Base-by-base conservation (phyloP, 345 rosid species). In the Aethionema arabicum region DNA sequence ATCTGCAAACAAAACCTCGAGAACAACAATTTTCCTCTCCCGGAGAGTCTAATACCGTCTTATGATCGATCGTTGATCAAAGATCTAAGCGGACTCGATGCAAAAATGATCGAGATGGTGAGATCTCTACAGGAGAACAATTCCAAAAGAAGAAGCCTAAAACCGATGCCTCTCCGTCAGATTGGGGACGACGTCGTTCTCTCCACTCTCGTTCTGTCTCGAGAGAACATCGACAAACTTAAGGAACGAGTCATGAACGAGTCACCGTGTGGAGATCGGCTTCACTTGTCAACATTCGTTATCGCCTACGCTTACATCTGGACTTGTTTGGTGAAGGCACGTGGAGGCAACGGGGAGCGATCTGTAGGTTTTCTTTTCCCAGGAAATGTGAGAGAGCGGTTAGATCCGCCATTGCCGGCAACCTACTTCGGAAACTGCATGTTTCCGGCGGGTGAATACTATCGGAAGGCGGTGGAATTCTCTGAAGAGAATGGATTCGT, bases 251-350 rank as follows among this genome's bases (percentile, higher is more conserved):
- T 75, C n/a, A 36, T 12, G 48, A 67, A 10, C 64, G 27, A 33
- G 60, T 72, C 11, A 4, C 13, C 3, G 32, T 35, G 16, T 8
- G 29, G n/a, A 1, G 15, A 10, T 6, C 49, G 7, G 3, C 12
- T 55, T n/a, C 67, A 59, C 40, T 32, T 74, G 14, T 82, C 82
- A 0, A 62, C 63, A 9, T 79, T 77, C 32, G 80, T 71, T 6
- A 30, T 82, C 3, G 59, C 69, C 0, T 61, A 32, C 27, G 72
- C 86, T 0, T 70, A 79, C 32, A 32, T 14, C n/a, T 54, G 60
- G n/a, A 65, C 46, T 0, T 77, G 76, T 35, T 3, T 55, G 3
- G 76, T 61, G 11, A 72, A 57, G 64, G 69, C 81, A 0, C 61
- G 59, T 27, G 68, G 12, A 6, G 74, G 56, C 16, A 13, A 36